Evolutionary conservation across 208 protist species (phyloP).

Genomic region (Leishmania tropica): DNA sequence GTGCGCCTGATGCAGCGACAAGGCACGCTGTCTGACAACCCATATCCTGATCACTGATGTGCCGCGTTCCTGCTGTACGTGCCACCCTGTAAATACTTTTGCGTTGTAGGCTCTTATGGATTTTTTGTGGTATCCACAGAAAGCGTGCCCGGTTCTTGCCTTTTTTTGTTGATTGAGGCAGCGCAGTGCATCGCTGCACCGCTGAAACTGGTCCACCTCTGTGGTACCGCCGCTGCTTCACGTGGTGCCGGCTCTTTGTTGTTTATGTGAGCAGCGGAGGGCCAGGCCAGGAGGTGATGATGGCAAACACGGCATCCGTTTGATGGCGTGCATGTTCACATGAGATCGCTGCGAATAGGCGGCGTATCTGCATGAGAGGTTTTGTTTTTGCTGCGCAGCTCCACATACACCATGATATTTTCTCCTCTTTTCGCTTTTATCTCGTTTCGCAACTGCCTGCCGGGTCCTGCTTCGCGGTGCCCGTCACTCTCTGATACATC

Average conservation of each 20-base stretch:
- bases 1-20: slow-evolving; percentile 86
- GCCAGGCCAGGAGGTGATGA: neutral
- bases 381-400: neutral
- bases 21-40: slow-evolving; percentile 79
- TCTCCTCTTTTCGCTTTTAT: neutral
- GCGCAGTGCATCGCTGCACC: neutral
- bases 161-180: neutral
- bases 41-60: slow-evolving; percentile 73
- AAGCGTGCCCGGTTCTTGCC: neutral
- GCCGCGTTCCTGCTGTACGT: no score
- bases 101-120: neutral
- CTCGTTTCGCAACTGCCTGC: neutral
- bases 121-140: neutral
- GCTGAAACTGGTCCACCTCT: neutral
- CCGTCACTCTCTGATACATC: neutral
- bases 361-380: neutral
- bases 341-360: neutral
- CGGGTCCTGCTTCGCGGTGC: neutral
- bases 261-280: neutral
- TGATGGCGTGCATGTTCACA: neutral
- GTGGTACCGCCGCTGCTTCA: neutral
- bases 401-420: neutral
- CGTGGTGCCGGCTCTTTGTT: neutral
- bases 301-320: neutral
- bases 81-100: neutral